phyloP scores from a whole-genome alignment of 2,329 filamentous ascomycete genomes.

The Albifimbria verrucaria region DNA sequence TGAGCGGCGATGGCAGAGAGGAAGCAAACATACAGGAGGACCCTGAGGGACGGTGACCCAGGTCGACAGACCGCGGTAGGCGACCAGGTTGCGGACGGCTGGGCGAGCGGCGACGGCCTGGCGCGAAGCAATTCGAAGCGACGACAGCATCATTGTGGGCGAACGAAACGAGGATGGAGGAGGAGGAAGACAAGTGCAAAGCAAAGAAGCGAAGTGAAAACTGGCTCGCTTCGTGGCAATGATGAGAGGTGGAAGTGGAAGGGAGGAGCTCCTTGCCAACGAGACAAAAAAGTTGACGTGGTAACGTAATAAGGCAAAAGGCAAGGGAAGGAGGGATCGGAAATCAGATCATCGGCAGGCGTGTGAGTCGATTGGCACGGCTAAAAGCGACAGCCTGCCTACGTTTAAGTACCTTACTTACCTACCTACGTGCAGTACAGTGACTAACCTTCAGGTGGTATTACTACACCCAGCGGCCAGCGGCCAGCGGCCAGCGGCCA shows the following conservation, averaged over 20 bases:
- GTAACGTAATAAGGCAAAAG: background rate
- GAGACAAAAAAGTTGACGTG: background rate
- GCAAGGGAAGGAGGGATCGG: background rate
- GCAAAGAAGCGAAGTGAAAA: no score
- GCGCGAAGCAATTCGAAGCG: conserved; percentile 51
- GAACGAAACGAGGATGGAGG: conserved; percentile 8
- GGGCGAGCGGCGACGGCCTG: conserved; percentile 42
- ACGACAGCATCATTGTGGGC: conserved; percentile 49
- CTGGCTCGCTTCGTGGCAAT: no score
- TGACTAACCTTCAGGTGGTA: no score
- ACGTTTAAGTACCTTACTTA: no score
- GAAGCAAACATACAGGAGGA: conserved; percentile 70
- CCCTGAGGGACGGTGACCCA: conserved; percentile 93
- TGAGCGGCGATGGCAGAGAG: conserved; percentile 5
- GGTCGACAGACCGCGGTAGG: conserved; percentile 64
- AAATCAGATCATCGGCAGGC: background rate
- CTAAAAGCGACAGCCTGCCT: no score
- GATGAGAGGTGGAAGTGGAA: conserved; percentile 4
- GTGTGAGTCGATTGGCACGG: background rate
- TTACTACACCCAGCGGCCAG: no score
- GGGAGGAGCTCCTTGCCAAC: background rate
- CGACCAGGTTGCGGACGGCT: conserved; percentile 36
- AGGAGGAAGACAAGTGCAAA: conserved; percentile 5
- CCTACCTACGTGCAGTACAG: no score
- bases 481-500: no score